Conservation (phyloP, 345 rosid species). For the Eucalyptus fibrosa region DNA sequence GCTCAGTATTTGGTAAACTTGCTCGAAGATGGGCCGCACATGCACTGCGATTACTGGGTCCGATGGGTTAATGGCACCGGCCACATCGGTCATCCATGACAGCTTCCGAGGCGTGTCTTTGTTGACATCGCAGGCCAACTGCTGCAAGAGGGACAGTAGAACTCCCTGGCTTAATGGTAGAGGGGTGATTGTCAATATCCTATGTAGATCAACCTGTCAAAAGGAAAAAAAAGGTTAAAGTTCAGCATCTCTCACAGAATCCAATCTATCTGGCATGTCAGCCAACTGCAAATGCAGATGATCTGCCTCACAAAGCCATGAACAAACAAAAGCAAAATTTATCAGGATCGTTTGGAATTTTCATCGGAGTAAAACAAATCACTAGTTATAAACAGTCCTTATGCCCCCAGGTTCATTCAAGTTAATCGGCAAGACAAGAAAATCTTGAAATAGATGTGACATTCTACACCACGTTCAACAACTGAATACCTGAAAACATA, state of each 20-base stretch:
- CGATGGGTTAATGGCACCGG: conserved; percentile 55
- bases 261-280: not conserved
- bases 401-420: not conserved
- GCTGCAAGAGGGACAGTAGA: conserved; percentile 74
- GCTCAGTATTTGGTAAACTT: conserved; percentile 55
- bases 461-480: not conserved
- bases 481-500: conserved; percentile 64
- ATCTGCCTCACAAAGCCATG: not conserved
- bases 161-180: conserved; percentile 86
- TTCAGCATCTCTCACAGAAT: not conserved
- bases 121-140: conserved; percentile 61
- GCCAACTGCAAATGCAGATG: not conserved
- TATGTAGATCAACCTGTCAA: conserved; percentile 55
- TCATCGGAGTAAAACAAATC: not conserved
- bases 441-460: not conserved
- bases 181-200: conserved; percentile 39
- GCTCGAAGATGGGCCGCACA: conserved; percentile 59
- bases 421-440: not conserved
- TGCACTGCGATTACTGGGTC: conserved; percentile 58
- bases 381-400: not conserved
- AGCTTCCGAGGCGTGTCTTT: conserved; percentile 54
- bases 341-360: not conserved
- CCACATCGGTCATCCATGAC: conserved; percentile 77
- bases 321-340: not conserved
- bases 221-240: not conserved